Conservation (phyloP, 306 rosid species). For the Canavalia gladiata region DNA sequence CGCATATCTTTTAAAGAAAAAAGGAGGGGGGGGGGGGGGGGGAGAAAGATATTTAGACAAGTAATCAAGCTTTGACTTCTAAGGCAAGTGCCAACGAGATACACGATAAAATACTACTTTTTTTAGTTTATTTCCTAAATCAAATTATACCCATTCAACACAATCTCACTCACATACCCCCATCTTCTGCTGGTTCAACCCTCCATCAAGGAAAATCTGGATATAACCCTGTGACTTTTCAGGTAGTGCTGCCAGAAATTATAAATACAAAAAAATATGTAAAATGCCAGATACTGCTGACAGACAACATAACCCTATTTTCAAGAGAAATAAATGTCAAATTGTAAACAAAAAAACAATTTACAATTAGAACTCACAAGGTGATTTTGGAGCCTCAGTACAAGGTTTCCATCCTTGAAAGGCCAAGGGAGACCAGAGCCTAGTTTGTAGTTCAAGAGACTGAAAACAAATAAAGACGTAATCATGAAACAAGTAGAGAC, state of each 20-base stretch:
- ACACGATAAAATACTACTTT: conserved; percentile 42
- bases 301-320: conserved; percentile 12
- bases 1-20: conserved; percentile 74
- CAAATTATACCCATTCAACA: conserved; percentile 44
- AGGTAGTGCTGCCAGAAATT: conserved; percentile 68
- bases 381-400: conserved; percentile 55
- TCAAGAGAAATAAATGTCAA: conserved; percentile 14
- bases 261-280: conserved; percentile 27
- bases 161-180: conserved; percentile 72
- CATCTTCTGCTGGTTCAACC: conserved; percentile 99
- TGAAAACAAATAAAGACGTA: conserved; percentile 29
- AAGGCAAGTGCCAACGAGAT: conserved; percentile 34
- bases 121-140: conserved; percentile 27
- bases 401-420: conserved; percentile 85
- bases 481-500: conserved; percentile 4
- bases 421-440: conserved; percentile 79
- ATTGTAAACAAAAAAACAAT: background rate
- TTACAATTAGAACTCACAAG: conserved; percentile 62
- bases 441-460: conserved; percentile 61
- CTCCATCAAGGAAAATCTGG: conserved; percentile 97
- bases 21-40: background rate
- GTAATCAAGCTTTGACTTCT: conserved; percentile 19
- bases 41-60: conserved; percentile 19
- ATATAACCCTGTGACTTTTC: conserved; percentile 73
- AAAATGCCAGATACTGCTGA: conserved; percentile 26